Percentiles rank a stretch among this genome's conserved stretches.
Evolutionary conservation across 352 stramenopile species (phyloP).

Genomic region (Phytophthora sp.): DNA sequence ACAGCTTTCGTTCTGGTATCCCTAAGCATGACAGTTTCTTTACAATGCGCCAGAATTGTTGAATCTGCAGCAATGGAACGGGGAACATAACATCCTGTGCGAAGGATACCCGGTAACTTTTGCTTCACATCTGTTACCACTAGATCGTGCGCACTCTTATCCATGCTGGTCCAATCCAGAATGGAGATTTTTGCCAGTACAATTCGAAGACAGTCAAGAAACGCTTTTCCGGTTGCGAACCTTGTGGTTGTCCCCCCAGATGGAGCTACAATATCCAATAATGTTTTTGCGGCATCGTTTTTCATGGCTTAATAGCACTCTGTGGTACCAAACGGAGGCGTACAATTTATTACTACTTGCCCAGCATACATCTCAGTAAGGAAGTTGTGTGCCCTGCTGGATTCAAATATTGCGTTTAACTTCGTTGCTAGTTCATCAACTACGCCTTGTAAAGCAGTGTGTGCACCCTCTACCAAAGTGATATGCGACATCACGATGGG

Average conservation of each 20-base stretch:
- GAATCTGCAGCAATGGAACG: not conserved
- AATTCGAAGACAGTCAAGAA: constrained; percentile 69
- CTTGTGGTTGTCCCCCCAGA: constrained; percentile 3
- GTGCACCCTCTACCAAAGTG: too few relatives aligned
- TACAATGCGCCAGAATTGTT: constrained; percentile 20
- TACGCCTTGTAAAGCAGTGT: constrained; percentile 12
- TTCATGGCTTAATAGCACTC: constrained; percentile 56
- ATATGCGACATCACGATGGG: not conserved
- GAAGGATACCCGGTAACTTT: constrained; percentile 39
- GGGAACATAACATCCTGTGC: constrained; percentile 32
- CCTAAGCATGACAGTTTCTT: constrained; percentile 17
- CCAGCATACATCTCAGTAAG: constrained; percentile 68
- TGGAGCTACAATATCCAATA: constrained; percentile 9
- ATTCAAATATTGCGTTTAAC: constrained; percentile 42
- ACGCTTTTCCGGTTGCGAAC: constrained; percentile 50
- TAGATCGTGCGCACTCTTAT: constrained; percentile 49
- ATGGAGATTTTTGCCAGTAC: constrained; percentile 78
- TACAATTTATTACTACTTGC: constrained; percentile 67
- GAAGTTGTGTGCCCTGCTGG: constrained; percentile 67
- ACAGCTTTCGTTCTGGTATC: constrained; percentile 5
- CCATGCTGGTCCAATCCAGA: constrained; percentile 76
- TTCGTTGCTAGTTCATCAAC: constrained; percentile 58
- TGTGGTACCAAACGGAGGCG: constrained; percentile 59
- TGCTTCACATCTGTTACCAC: constrained; percentile 38
- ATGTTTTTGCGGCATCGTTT: constrained; percentile 15